phyloP scores from a whole-genome alignment of 306 rosid genomes.

The Canavalia ensiformis region DNA sequence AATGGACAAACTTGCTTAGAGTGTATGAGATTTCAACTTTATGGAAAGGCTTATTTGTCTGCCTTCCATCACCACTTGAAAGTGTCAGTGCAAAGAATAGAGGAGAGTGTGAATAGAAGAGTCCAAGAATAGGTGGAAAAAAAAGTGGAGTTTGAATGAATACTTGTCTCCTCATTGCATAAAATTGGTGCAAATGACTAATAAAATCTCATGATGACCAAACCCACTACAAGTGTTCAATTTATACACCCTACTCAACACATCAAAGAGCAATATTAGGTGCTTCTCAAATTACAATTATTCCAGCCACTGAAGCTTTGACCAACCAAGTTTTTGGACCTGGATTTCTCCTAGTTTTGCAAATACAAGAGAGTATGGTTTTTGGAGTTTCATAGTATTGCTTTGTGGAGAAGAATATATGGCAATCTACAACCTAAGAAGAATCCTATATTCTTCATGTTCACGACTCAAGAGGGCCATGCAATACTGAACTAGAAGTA shows the following conservation, averaged over 20 bases:
- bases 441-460: constrained; percentile 20
- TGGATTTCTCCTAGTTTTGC: constrained; percentile 8
- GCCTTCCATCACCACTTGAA: constrained; percentile 37
- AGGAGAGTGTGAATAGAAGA: constrained; percentile 39
- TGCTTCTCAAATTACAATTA: constrained; percentile 47
- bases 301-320: constrained; percentile 42
- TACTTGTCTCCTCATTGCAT: constrained; percentile 41
- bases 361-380: constrained; percentile 14
- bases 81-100: constrained; percentile 31
- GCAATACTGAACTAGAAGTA: constrained; percentile 32
- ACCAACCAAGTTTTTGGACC: constrained; percentile 27
- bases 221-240: constrained; percentile 60
- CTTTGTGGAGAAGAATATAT: constrained; percentile 38
- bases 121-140: constrained; percentile 25
- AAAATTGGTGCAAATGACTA: constrained; percentile 42
- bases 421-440: constrained; percentile 9
- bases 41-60: constrained; percentile 36
- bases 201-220: constrained; percentile 43
- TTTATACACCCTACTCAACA: constrained; percentile 39
- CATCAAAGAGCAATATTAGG: constrained; percentile 23
- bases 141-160: constrained; percentile 48
- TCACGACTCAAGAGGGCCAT: constrained; percentile 18
- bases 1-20: constrained; percentile 44
- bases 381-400: neutral
- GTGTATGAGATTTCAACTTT: constrained; percentile 38